Evolutionary conservation across 164 flowering plant genomes (phyloP), one percentile per base, ranked within the genome.

Genomic region (Liriodendron chinense): DNA sequence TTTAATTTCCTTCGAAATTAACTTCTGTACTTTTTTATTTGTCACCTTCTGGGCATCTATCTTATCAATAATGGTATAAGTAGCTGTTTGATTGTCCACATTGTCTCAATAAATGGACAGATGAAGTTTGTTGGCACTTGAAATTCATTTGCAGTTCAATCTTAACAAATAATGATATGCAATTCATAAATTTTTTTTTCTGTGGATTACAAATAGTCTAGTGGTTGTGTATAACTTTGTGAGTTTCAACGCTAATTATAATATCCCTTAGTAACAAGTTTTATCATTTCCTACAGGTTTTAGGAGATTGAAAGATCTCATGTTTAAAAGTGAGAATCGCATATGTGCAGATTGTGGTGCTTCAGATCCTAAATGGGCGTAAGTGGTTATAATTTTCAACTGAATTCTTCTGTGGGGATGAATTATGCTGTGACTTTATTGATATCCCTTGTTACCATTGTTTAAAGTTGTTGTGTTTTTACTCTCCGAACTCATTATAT

Each of bases 311-410:
- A 94, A 81, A 75, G 95, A 88, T 72, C 80, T 96, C 67, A 72
- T 92, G 86, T 80, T 25, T 67, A 85, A 89, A 78, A 84, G 78
- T 57, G 99, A 94, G 72, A 96, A 96, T 78, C 97, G 89, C 65
- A 8, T 61, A 70, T 96, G 99, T 88, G 99, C 99, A 75, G 99
- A 96, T 83, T 96, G 99, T 81, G 85, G 87, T 83, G 94, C 98
- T 72, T 93, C 94, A 74, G 99, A 96, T 83, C 99, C 99, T 72
- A 96, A 92, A 82, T 96, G 99, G 99, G 99, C 99, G 99, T 96
- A 92, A 89, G 99, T 86, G 72, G 28, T 49, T 21, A 43, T 20
- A 12, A 14, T 9, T 67, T 67, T 20, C 47, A 67, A 14, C 26
- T 65, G 12, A 3, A 28, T 34, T 34, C 43, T 34, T 34, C 43